phyloP scores from a whole-genome alignment of 192 early-diverging fungal genomes.

The Umbelopsis sp. region DNA sequence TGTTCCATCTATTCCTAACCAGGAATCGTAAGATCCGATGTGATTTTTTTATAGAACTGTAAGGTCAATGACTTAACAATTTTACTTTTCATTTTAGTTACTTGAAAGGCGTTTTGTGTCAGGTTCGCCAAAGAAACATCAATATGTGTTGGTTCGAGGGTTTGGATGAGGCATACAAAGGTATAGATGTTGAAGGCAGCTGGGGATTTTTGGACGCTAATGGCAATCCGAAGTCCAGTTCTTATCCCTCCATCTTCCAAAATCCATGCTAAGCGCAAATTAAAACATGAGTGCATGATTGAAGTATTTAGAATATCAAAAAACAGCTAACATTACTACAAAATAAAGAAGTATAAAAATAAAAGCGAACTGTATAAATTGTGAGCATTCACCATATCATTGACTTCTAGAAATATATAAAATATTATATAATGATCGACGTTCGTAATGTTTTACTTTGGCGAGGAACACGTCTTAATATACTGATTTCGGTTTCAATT shows the following conservation, averaged over 20 bases:
- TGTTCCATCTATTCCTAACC: constrained; percentile 49
- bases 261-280: not conserved
- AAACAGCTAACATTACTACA: too few relatives aligned
- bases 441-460: too few relatives aligned
- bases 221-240: constrained; percentile 13
- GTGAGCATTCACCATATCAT: too few relatives aligned
- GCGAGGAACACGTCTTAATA: too few relatives aligned
- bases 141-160: constrained; percentile 59
- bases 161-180: constrained; percentile 63
- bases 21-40: constrained; percentile 33
- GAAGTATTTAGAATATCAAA: too few relatives aligned
- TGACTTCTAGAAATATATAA: too few relatives aligned
- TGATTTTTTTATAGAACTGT: not conserved
- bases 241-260: not conserved
- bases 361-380: too few relatives aligned
- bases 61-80: too few relatives aligned
- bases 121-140: constrained; percentile 48
- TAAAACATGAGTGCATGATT: too few relatives aligned
- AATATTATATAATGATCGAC: too few relatives aligned
- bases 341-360: too few relatives aligned
- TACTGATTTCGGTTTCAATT: too few relatives aligned
- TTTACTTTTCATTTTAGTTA: constrained; percentile 26
- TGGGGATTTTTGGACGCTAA: constrained; percentile 32
- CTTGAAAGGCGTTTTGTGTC: constrained; percentile 50
- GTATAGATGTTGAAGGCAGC: constrained; percentile 32